Percentiles rank a stretch among this genome's conserved stretches.
phyloP scores from a whole-genome alignment of 345 rosid genomes.

The Populus alba region DNA sequence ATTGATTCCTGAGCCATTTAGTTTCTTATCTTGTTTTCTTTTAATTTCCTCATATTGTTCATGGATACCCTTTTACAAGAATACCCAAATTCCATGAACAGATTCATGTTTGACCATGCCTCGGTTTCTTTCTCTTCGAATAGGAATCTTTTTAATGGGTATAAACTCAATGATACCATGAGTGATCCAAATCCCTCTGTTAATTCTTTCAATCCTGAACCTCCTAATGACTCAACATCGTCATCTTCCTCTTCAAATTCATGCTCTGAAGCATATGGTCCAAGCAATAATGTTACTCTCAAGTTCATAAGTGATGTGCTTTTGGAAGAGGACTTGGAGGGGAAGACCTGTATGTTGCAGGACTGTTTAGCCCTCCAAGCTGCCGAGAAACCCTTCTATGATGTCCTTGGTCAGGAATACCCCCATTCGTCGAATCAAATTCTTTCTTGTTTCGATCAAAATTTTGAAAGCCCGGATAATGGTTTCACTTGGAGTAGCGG shows the following conservation, averaged over 20 bases:
- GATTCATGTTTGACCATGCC: conserved; percentile 6
- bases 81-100: background rate
- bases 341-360: conserved; percentile 9
- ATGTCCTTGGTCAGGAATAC: conserved; percentile 19
- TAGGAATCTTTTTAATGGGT: background rate
- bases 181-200: background rate
- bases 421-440: conserved; percentile 4
- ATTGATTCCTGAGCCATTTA: background rate
- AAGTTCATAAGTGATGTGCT: conserved; percentile 34
- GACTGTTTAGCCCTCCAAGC: conserved; percentile 26
- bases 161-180: background rate
- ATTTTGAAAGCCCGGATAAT: background rate
- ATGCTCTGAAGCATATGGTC: conserved; percentile 4
- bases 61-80: conserved; percentile 11
- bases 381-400: conserved; percentile 32
- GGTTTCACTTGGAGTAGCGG: background rate
- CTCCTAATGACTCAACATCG: background rate
- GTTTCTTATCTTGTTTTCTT: background rate
- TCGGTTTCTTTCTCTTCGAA: conserved; percentile 1
- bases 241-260: background rate
- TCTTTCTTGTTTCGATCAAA: background rate
- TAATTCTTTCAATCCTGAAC: background rate
- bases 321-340: conserved; percentile 32
- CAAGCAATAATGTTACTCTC: conserved; percentile 14
- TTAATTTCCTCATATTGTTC: background rate